Percentiles rank a stretch among this genome's conserved stretches.
These are phyloP conservation scores for Priceomyces fermenticarens DNA, from an alignment of 805 yeast species.

Conservation along the genomic window DNA sequence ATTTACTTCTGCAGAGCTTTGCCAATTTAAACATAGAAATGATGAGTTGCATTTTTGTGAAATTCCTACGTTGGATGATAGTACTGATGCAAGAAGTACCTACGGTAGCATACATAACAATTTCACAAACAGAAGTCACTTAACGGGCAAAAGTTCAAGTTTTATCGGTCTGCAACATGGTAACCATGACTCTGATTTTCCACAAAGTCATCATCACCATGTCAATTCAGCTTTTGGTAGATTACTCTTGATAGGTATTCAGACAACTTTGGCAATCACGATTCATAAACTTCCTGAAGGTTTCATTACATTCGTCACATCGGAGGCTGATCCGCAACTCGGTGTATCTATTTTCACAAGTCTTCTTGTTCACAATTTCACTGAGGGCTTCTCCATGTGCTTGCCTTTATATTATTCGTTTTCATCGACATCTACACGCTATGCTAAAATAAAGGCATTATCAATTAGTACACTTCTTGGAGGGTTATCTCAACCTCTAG, in stretches of 20 bases:
- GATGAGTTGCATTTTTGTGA: constrained; percentile 36
- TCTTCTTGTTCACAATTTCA: constrained; percentile 82
- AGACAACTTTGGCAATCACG: constrained; percentile 83
- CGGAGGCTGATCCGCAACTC: constrained; percentile 57
- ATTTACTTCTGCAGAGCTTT: constrained; percentile 40
- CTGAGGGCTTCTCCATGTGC: constrained; percentile 94
- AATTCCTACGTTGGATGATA: constrained; percentile 26
- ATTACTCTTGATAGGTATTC: constrained; percentile 82
- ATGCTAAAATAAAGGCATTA: constrained; percentile 54
- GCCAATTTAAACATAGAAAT: constrained; percentile 12
- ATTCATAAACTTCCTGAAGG: constrained; percentile 96
- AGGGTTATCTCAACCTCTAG: constrained; percentile 83
- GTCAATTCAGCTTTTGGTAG: constrained; percentile 73
- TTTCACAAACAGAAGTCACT: neutral
- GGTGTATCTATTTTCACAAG: constrained; percentile 84
- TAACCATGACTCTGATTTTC: constrained; percentile 17
- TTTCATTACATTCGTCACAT: constrained; percentile 78
- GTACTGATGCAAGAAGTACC: neutral
- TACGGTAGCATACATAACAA: neutral
- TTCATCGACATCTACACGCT: constrained; percentile 35
- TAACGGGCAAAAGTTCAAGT: neutral
- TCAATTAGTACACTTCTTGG: constrained; percentile 67
- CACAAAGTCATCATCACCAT: constrained; percentile 68
- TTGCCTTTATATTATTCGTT: constrained; percentile 83
- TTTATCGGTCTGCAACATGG: constrained; percentile 3